Evolutionary conservation across 2,329 filamentous ascomycete genomes (phyloP).

Genomic region (Exutisphaerella laricina): DNA sequence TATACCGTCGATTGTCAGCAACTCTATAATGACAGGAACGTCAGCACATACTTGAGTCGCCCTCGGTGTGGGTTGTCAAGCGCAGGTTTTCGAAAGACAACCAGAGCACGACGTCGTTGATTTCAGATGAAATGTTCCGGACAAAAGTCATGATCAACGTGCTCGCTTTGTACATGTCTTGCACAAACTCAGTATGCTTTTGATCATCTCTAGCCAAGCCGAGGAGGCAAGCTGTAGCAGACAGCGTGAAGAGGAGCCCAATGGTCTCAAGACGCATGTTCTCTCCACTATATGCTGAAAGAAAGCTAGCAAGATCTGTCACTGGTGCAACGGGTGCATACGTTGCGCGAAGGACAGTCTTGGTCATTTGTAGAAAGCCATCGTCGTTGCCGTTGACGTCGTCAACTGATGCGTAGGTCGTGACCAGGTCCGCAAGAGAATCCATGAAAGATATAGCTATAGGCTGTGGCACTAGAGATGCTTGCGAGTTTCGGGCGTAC

Average conservation of each 20-base stretch:
- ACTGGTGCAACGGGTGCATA: not conserved
- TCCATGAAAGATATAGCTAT: conserved; percentile 1
- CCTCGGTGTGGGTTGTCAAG: conserved; percentile 9
- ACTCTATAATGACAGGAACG: too few species aligned
- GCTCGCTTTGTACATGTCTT: conserved; percentile 11
- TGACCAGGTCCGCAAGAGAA: not conserved
- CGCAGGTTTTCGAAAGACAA: conserved; percentile 10
- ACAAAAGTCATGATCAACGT: conserved; percentile 10
- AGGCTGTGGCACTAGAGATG: conserved; percentile 4
- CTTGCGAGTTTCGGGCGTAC: conserved; percentile 5
- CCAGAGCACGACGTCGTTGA: conserved; percentile 19
- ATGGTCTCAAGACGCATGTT: conserved; percentile 20
- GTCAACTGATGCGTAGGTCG: not conserved
- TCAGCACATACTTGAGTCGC: conserved; percentile 6
- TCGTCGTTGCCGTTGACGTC: conserved; percentile 1
- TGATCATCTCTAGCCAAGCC: conserved; percentile 7
- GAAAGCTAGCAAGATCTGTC: conserved; percentile 6
- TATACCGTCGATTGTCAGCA: too few species aligned
- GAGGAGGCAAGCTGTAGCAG: conserved; percentile 14
- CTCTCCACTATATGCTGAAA: conserved; percentile 13
- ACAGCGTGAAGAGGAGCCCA: conserved; percentile 17
- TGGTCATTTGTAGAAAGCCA: not conserved
- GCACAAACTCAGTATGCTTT: conserved; percentile 10
- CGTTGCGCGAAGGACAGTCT: conserved; percentile 4
- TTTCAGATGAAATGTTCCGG: conserved; percentile 10